phyloP scores from a whole-genome alignment of 306 rosid genomes.

The Psophocarpus tetragonolobus region DNA sequence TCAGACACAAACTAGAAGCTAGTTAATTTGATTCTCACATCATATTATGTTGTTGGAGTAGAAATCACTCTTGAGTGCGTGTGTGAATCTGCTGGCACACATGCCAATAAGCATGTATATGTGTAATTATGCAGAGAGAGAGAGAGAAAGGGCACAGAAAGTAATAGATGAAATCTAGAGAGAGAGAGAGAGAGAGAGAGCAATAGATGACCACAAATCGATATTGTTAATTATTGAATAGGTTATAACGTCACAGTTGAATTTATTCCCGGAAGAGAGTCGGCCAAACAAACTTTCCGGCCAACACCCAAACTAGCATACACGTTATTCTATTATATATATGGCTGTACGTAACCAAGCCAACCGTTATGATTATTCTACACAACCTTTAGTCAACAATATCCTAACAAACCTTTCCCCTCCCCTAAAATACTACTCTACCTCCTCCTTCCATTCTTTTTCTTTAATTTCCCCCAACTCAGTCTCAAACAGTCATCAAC shows the following conservation, averaged over 20 bases:
- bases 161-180: slow-evolving; percentile 3
- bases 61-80: slow-evolving; percentile 25
- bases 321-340: slow-evolving; percentile 38
- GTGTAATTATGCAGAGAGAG: slow-evolving; percentile 36
- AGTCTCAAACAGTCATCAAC: slow-evolving; percentile 12
- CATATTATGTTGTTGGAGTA: slow-evolving; percentile 27
- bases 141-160: slow-evolving; percentile 26
- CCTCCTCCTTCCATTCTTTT: background rate
- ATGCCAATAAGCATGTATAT: slow-evolving; percentile 38
- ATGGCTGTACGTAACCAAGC: slow-evolving; percentile 54
- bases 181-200: background rate
- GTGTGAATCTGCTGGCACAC: slow-evolving; percentile 23
- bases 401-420: slow-evolving; percentile 58
- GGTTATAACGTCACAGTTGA: slow-evolving; percentile 60
- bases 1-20: slow-evolving; percentile 15
- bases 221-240: slow-evolving; percentile 40
- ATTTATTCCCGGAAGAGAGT: slow-evolving; percentile 55
- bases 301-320: slow-evolving; percentile 47
- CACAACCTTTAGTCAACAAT: slow-evolving; percentile 70
- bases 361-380: slow-evolving; percentile 71
- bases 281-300: slow-evolving; percentile 80
- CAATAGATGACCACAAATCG: slow-evolving; percentile 17
- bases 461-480: background rate
- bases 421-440: slow-evolving; percentile 28
- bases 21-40: background rate